Conservation (phyloP, 192 early-diverging fungal species). For the Coemansia sp. region DNA sequence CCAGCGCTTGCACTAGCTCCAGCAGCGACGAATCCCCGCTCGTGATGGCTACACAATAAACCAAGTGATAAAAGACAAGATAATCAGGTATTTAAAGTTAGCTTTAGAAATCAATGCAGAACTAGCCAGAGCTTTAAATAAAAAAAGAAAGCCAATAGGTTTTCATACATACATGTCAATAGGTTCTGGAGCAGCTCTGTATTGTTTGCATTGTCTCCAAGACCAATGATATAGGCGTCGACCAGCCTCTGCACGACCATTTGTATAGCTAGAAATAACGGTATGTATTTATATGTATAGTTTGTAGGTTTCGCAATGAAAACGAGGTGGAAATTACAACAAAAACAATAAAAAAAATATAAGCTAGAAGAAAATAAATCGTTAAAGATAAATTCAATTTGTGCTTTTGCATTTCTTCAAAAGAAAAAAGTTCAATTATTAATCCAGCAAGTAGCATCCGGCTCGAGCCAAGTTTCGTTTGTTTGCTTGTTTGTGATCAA, state of each 20-base stretch:
- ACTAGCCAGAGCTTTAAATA: too few species aligned
- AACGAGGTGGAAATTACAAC: not conserved
- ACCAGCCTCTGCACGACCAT: slow-evolving; percentile 52
- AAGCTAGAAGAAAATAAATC: not conserved
- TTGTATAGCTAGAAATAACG: not conserved
- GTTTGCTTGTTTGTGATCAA: too few species aligned
- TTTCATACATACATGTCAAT: slow-evolving; percentile 19
- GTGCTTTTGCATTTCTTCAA: too few species aligned
- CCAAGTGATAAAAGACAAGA: too few species aligned
- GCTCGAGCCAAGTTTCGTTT: too few species aligned
- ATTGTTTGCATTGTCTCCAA: slow-evolving; percentile 48
- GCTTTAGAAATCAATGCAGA: too few species aligned
- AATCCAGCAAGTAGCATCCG: too few species aligned
- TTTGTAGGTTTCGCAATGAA: not conserved
- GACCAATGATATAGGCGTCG: slow-evolving; percentile 52
- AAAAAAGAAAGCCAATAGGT: too few species aligned
- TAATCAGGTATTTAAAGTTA: too few species aligned
- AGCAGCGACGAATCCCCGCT: slow-evolving; percentile 64
- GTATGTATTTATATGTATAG: not conserved
- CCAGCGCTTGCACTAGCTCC: slow-evolving; percentile 77
- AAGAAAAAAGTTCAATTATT: too few species aligned
- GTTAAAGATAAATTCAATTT: not conserved
- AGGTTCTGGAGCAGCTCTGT: slow-evolving; percentile 29
- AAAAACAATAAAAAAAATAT: not conserved
- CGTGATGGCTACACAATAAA: slow-evolving; percentile 25